These are phyloP conservation scores for Suillus subalutaceus DNA, from an alignment of 768 basidiomycete genomes.

Conservation along the genomic window DNA sequence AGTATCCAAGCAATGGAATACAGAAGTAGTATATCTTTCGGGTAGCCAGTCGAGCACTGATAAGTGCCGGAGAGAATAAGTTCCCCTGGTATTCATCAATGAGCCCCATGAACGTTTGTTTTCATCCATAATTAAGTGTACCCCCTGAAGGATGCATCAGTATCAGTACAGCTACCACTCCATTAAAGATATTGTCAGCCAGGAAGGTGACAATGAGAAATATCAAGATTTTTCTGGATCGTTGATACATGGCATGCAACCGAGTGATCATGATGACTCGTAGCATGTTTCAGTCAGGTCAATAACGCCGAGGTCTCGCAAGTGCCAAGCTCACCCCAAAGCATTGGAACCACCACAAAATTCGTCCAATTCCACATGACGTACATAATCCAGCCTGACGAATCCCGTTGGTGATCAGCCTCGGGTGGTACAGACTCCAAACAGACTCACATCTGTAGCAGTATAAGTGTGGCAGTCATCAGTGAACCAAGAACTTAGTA, in stretches of 20 bases:
- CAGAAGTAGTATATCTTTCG: no score
- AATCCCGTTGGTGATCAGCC: background rate
- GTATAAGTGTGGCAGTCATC: background rate
- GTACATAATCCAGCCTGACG: background rate
- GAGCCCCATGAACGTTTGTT: no score
- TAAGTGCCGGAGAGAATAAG: no score
- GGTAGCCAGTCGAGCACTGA: no score
- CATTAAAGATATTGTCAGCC: background rate
- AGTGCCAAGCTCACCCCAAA: background rate
- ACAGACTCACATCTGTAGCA: background rate
- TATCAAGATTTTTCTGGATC: background rate
- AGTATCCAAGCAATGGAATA: background rate
- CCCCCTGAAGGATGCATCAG: no score
- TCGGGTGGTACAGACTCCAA: background rate
- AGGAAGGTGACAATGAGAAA: background rate
- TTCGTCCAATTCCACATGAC: accelerated
- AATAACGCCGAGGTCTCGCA: background rate
- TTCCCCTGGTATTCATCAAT: no score
- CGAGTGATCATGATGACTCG: background rate
- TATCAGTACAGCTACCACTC: accelerated
- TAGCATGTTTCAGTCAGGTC: background rate
- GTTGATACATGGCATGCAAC: background rate
- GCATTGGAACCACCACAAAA: background rate
- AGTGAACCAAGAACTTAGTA: background rate
- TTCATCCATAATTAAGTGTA: no score